Evolutionary conservation across 176 grass and related monocot genomes (phyloP), one percentile per base, ranked within the genome.

Genomic region (Aegilops longissima): DNA sequence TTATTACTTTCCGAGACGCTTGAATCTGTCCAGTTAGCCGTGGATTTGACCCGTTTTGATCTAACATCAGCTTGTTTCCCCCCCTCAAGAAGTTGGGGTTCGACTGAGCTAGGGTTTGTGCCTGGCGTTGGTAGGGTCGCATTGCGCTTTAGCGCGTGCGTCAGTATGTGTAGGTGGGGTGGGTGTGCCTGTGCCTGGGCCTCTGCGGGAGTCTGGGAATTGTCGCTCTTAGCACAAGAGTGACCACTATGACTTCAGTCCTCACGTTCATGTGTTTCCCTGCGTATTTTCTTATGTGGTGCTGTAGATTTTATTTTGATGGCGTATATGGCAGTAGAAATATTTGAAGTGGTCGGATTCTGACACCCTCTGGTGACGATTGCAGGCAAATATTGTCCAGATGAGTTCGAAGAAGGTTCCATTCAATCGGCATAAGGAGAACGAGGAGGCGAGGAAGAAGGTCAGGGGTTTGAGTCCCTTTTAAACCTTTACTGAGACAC

Each of bases 391-490:
- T 58, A 82, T 70, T 66, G 79, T 30, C 39, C 54, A 66, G 64
- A 99, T 99, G 97, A 94, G 92, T 66, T 92, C 97, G 9, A 99
- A 94, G 83, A 94, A 95, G 89, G 82, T 93, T 62, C 92, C 97
- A 0, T 99, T 96, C 80, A 89, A 93, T 85, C 87, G 94, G 84
- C 94, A 99, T 66, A 85, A 92, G 67, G 97, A 99, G 88, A 94
- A 92, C 38, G 97, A 99, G 74, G 97, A 96, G 85, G 97, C 97
- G 6, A 96, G 94, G 80, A 96, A 94, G 92, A 99, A 99, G 92
- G 97, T 99, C 71, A 78, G 30, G 21, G 35, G 6, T 79, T 63
- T 74, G 36, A 45, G 42, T 40, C 14, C 62, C 33, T 69, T 82
- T 62, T 61, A 74, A 77, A 17, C 21, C 71, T 77, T 87, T 82